These are phyloP conservation scores for Ogataea saltuana DNA, from an alignment of 805 yeast species.

Conservation along the genomic window DNA sequence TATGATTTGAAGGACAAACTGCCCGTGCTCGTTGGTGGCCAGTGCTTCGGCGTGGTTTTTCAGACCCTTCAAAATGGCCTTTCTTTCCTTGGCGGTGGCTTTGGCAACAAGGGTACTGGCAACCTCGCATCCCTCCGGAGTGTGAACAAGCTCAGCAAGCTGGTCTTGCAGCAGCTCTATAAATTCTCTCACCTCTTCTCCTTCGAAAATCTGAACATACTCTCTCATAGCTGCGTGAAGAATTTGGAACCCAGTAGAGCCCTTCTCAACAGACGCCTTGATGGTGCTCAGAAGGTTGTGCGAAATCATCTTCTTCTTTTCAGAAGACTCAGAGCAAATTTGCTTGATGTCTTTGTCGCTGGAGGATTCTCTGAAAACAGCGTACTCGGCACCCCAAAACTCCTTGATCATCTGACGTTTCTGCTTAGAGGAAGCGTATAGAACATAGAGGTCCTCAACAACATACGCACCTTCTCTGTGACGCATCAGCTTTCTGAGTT, in stretches of 20 bases:
- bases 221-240: slow-evolving; percentile 96
- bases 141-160: slow-evolving; percentile 92
- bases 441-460: slow-evolving; percentile 85
- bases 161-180: slow-evolving; percentile 84
- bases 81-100: slow-evolving; percentile 92
- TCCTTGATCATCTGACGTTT: slow-evolving; percentile 90
- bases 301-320: slow-evolving; percentile 74
- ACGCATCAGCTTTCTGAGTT: slow-evolving; percentile 87
- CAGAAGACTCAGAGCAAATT: slow-evolving; percentile 65
- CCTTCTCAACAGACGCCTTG: slow-evolving; percentile 89
- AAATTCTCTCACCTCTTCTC: slow-evolving; percentile 72
- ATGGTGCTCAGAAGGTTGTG: slow-evolving; percentile 80
- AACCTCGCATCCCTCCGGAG: slow-evolving; percentile 91
- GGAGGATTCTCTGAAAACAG: slow-evolving; percentile 79
- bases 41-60: slow-evolving; percentile 75
- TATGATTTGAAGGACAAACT: slow-evolving; percentile 71
- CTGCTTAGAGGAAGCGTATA: slow-evolving; percentile 83
- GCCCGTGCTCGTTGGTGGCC: slow-evolving; percentile 84
- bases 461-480: slow-evolving; percentile 98
- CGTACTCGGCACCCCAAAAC: slow-evolving; percentile 95
- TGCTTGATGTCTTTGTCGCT: slow-evolving; percentile 63
- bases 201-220: slow-evolving; percentile 70
- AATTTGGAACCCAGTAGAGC: slow-evolving; percentile 94
- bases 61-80: slow-evolving; percentile 67
- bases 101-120: slow-evolving; percentile 77